Evolutionary conservation across 352 stramenopile genomes (phyloP).

Genomic region (Phytopythium boreale): DNA sequence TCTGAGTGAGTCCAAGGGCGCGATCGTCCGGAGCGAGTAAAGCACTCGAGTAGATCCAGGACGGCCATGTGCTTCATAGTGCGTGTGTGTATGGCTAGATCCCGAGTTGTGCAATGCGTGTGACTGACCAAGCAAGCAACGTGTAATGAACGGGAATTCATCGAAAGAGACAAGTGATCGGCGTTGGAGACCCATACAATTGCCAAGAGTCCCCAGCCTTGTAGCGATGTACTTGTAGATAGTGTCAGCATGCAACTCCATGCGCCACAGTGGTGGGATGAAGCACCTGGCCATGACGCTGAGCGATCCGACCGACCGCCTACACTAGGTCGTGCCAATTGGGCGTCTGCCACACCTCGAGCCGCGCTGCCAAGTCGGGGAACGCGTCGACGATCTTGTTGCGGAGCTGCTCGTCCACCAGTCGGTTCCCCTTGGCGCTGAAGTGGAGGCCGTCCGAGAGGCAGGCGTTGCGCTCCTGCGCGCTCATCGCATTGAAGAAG

Average conservation of each 20-base stretch:
- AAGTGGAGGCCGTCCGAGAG: slow-evolving; percentile 63
- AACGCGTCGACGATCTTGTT: slow-evolving; percentile 27
- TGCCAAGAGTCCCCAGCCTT: too few species aligned
- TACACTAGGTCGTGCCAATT: slow-evolving; percentile 19
- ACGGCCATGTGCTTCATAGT: not conserved
- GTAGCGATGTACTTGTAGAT: too few species aligned
- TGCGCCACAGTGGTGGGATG: not conserved
- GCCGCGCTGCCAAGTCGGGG: slow-evolving; percentile 17
- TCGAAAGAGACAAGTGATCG: too few species aligned
- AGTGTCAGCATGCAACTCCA: too few species aligned
- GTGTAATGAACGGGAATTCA: not conserved
- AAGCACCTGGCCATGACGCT: not conserved
- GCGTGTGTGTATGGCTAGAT: not conserved
- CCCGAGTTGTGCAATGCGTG: not conserved
- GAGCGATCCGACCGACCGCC: not conserved
- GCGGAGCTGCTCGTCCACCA: slow-evolving; percentile 38
- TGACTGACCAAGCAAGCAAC: not conserved
- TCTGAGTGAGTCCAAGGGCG: not conserved
- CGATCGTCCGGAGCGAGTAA: not conserved
- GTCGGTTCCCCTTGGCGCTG: slow-evolving; percentile 35
- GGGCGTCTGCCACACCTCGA: slow-evolving; percentile 34
- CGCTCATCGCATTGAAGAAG: slow-evolving; percentile 39
- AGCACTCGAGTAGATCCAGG: not conserved
- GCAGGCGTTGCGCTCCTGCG: slow-evolving; percentile 21
- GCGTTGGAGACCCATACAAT: too few species aligned